Base-by-base conservation (phyloP, 306 rosid species). In the Canavalia gladiata region DNA sequence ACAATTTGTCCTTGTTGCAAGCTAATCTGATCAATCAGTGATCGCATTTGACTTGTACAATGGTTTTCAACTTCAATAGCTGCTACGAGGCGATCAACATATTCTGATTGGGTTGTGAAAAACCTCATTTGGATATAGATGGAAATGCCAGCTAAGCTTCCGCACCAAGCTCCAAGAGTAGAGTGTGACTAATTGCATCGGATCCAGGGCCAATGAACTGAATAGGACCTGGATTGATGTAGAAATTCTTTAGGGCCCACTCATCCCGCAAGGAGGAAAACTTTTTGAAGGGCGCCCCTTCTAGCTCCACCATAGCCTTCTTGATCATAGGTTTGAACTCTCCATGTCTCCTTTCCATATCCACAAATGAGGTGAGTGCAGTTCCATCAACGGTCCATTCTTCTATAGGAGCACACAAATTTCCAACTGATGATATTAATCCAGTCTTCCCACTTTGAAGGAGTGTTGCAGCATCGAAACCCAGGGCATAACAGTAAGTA, bases 251-350 rank as follows among this genome's bases (percentile, higher is more conserved):
- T 80, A 92, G 63, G 80, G 99, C 97, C 99, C 99, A 96, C 82
- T 96, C 97, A 4, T 90, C 92, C 67, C 99, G 87, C 85, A 86
- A 35, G 45, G 97, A 93, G 34, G 97, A 94, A 81, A 85, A 96
- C 86, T 93, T 91, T 88, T 90, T 90, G 89, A 92, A 96, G 52
- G 99, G 99, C 37, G 94, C 90, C 84, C 93, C 99, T 76, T 96
- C 98, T 67, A 96, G 98, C 87, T 96, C 99, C 83, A 96, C 99
- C 97, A 96, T 92, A 78, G 99, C 99, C 92, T 96, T 96, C 94
- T 96, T 96, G 77, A 96, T 93, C 89, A 96, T 98, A 62, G 99
- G 97, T 90, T 96, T 96, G 85, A 90, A 93, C 81, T 96, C 92
- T 72, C 99, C 99, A 41, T 94, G 99, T 87, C 99, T 93, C 90